Evolutionary conservation across 768 basidiomycete genomes (phyloP), one percentile per base, ranked within the genome.

Genomic region (Rhodotorula sphaerocarpa): DNA sequence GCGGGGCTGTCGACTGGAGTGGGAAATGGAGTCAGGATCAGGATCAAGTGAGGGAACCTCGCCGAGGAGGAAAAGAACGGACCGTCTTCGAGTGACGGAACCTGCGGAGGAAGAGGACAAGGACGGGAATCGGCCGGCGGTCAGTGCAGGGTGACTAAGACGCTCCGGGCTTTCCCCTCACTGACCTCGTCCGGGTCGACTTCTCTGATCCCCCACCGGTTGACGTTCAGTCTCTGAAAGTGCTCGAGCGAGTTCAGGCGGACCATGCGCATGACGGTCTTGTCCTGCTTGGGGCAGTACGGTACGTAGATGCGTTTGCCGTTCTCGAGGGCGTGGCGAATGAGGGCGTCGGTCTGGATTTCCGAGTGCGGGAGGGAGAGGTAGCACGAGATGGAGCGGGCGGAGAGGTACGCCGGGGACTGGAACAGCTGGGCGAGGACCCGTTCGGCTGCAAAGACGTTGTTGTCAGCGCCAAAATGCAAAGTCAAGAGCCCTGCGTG

Each of bases 251-350:
- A 54, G 20, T 28, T 28, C 21, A 69, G 50, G 21, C 60, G 27
- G 23, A 69, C 57, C 67, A 69, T 69, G 41, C 54, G 44, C 67
- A 69, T 69, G 20, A 27, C 41, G 20, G 59, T 65, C 42, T 58
- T 65, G 53, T 59, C 57, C 30, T 64, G 57, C 14, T 52, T 31
- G 15, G 63, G 63, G 53, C 67, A 69, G 48, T 56, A 69, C 2
- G 67, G 67, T 11, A 69, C 36, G 43, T 50, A 69, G 45, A 69
- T 41, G 23, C 50, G 48, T 42, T 69, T 69, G 44, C 55, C 57
- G 21, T 50, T 14, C 12, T 14, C 36, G 11, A 67, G 59, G 3
- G 66, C 66, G 33, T 61, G 58, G 15, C 39, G 45, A 46, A 67
- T 64, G 43, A 67, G 39, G 9, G 28, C 10, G 50, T 64, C 61